Percentiles rank a stretch among this genome's conserved stretches.
phyloP scores from a whole-genome alignment of 495 filamentous ascomycete genomes.

The Neurospora sp. region DNA sequence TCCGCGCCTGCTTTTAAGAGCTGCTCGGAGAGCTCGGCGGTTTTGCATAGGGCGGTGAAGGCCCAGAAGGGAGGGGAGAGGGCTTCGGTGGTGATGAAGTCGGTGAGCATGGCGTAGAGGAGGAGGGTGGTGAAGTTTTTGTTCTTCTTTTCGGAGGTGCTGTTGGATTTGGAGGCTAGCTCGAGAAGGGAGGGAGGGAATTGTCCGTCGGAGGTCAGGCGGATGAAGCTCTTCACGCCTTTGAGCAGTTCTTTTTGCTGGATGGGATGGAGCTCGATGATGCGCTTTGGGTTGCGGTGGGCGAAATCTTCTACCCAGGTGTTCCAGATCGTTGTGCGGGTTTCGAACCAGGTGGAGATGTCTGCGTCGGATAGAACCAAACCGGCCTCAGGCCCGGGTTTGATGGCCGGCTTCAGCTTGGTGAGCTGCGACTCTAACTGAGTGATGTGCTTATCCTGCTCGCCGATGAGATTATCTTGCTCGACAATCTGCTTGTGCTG shows the following conservation, averaged over 20 bases:
- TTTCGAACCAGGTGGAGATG: slow-evolving; percentile 5
- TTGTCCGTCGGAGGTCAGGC: neutral
- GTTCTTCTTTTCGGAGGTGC: neutral
- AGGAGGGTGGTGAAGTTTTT: slow-evolving; percentile 1
- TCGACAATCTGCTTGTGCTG: no score
- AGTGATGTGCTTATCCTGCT: neutral
- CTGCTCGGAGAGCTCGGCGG: no score
- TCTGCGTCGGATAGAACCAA: slow-evolving; percentile 1
- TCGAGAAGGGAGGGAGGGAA: neutral
- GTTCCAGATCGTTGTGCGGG: slow-evolving; percentile 1
- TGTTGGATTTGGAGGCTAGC: neutral
- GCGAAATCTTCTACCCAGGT: neutral
- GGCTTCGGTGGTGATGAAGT: slow-evolving; percentile 9
- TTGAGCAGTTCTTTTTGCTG: slow-evolving; percentile 6
- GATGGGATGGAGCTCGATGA: slow-evolving; percentile 3
- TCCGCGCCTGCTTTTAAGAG: no score
- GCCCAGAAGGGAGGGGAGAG: slow-evolving; percentile 7
- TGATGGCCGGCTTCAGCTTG: neutral
- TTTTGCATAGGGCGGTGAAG: neutral
- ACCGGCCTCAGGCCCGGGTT: neutral
- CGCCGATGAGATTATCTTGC: no score
- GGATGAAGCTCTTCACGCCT: slow-evolving; percentile 2
- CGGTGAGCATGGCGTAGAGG: slow-evolving; percentile 7
- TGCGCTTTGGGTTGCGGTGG: neutral
- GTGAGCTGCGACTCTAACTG: neutral